phyloP scores from a whole-genome alignment of 1,139 yeast species.

The Debaryomyces psychrophilus region DNA sequence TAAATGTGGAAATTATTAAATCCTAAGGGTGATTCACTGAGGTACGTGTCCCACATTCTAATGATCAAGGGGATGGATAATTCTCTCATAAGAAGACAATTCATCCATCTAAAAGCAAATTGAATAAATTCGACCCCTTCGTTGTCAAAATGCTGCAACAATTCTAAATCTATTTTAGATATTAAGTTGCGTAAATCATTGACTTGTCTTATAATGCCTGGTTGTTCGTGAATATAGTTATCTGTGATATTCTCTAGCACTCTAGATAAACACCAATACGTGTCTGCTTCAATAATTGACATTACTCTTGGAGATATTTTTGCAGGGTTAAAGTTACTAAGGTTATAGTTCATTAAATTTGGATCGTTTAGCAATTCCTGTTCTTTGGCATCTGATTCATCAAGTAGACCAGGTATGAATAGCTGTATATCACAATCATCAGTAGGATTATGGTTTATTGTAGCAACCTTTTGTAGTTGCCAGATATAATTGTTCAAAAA shows the following conservation, averaged over 20 bases:
- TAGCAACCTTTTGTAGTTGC: conserved; percentile 40
- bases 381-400: conserved; percentile 33
- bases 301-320: conserved; percentile 54
- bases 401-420: conserved; percentile 42
- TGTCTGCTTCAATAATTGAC: conserved; percentile 78
- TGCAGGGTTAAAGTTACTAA: conserved; percentile 62
- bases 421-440: conserved; percentile 29
- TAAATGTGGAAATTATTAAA: conserved; percentile 93
- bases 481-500: conserved; percentile 72
- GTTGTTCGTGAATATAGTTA: conserved; percentile 96
- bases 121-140: conserved; percentile 93
- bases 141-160: conserved; percentile 70
- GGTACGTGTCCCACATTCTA: conserved; percentile 97
- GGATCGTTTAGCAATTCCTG: conserved; percentile 32
- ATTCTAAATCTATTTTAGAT: conserved; percentile 72
- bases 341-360: conserved; percentile 24
- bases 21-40: conserved; percentile 86
- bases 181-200: conserved; percentile 76
- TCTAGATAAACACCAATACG: conserved; percentile 94
- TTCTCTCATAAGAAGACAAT: conserved; percentile 94
- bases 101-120: conserved; percentile 98
- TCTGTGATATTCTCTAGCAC: conserved; percentile 93
- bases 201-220: conserved; percentile 93
- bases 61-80: conserved; percentile 74
- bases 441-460: conserved; percentile 17